Base-by-base conservation (phyloP, 495 filamentous ascomycete species). In the Aspergillus nidulans region DNA sequence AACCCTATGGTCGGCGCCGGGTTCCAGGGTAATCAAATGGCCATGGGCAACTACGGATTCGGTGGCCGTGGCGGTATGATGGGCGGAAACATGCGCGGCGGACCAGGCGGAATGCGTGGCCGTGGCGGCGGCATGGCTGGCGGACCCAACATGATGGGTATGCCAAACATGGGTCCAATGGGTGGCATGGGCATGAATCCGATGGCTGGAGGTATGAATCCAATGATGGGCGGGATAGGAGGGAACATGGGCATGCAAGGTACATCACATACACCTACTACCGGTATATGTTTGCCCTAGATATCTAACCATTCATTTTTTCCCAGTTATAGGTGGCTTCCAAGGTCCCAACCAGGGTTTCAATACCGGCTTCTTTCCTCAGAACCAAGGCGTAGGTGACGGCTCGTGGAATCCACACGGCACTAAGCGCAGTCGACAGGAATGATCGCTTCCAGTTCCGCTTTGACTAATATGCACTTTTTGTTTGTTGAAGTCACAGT, bases 361-460 rank as follows among this genome's bases (percentile, higher is more conserved):
- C 72, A 92, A 91, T 66, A 87, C 88, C 47, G 84, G 79, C 53
- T 92, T 92, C 81, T 95, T 92, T 69, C 73, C 74, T 52, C 76
- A 77, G 52, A 82, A 85, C 61, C 81, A 84, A 55, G 77, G 68
- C 10, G 69, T 64, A 6, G 77, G 73, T 30, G 81, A 81, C 56
- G 85, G 81, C 25, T 80, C 79, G 59, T 88, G 88, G 82, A 94
- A 95, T 61, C 90, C 90, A 0, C 90, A 95, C 59, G 88, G 88
- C 24, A 83, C 87, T 8, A 95, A 95, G 69, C 80, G 88, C 52
- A 85, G 85, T 55, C 81, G 88, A 52, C 83, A 83, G 57, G 84
- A 87, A 63, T 87, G 26, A 36, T 43, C 34, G 13, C 50, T 26
- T 30, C 52, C 25, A 36, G 21, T 48, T 15, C 55, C 15, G 23